Evolutionary conservation across 2,329 filamentous ascomycete species (phyloP), one percentile per base, ranked within the genome.

Genomic region (Paramyrothecium sp.): DNA sequence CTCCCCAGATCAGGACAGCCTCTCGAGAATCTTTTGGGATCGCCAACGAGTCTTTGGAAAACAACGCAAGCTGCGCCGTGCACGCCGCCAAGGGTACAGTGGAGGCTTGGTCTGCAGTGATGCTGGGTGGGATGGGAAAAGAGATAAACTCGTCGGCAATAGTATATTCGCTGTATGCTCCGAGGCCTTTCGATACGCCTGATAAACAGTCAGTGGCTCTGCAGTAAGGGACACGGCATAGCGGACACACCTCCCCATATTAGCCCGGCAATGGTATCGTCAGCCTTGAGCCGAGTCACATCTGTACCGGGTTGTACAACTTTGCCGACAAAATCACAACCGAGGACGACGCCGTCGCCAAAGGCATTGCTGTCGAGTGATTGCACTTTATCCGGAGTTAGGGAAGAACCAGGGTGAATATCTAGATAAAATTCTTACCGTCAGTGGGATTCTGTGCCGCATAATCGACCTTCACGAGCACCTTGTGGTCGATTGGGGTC

Each of bases 1-100:
- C 75, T 30, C 74, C 76, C 71, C 72, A 78, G 8, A 78, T 68
- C 1, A 80, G 63, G 1, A 80, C 5, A 5, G 60, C 59, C 0
- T 12, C 34, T 1, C 41, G 20, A 1, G 51, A 41, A 0, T 61
- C 30, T 17, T 61, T 51, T 46, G 63, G 51, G 21, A 77, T 67
- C 1, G 60, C 59, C 5, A 79, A 62, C 26, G 68, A 75, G 2
- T 66, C 63, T 3, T 69, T 64, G 0, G 74, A 76, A 34, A 74
- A 78, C 0, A 77, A 56, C 0, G 72, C 73, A 3, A 77, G 69
- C 71, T 68, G 75, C 0, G 75, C 63, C 0, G 75, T 78, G 1
- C 66, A 63, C 0, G 67, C 66, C 0, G 75, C 76, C 1, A 78
- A 58, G 0, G 76, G 73, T 1, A 78, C 56, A 0, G 76, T 73